Evolutionary conservation across 2,329 filamentous ascomycete species (phyloP), one percentile per base, ranked within the genome.

Genomic region (Fusarium globosum): DNA sequence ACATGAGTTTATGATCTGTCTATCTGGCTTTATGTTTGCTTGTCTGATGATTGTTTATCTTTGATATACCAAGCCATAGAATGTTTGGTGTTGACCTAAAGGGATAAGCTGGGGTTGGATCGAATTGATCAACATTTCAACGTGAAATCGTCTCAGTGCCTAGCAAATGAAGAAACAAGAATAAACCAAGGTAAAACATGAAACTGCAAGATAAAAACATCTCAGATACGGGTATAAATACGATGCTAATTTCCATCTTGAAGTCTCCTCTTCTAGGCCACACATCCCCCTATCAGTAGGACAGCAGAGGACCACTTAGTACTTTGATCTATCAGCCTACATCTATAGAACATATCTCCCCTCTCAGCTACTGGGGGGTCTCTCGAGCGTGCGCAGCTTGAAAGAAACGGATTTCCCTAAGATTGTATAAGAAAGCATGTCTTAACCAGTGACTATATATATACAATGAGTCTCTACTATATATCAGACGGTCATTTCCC

Each of bases 401-500:
- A 2, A 23, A 8, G 7, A 35, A 10, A 35, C 14, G 48, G 6
- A 35, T 51, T 35, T 23, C 9, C 12, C 35, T 16, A 11, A 11
- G 0, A 35, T 15, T 11, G 30, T 8, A 51, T 35, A 6, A 51
- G 12, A 51, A 51, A 8, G 4, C n/a, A 35, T 35, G 16, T 23
- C 30, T 35, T 12, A 23, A 15, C n/a, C 30, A 35, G 16, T 23
- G 15, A 6, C 12, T 51, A 35, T 35, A 20, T 51, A 51, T 51
- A 8, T 15, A 15, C 7, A 16, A 6, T 35, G 11, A 20, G 11
- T 6, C 16, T 35, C 48, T 35, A 20, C 16, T 23, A 51, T 23
- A 35, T 16, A n/a, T 23, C 16, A 6, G 0, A 18, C 2, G 12
- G 48, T 23, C 12, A 7, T 23, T 0, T 8, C 0, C 4, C 11